Base-by-base conservation (phyloP, 1,139 yeast genomes). In the Yamadazyma aaseri region DNA sequence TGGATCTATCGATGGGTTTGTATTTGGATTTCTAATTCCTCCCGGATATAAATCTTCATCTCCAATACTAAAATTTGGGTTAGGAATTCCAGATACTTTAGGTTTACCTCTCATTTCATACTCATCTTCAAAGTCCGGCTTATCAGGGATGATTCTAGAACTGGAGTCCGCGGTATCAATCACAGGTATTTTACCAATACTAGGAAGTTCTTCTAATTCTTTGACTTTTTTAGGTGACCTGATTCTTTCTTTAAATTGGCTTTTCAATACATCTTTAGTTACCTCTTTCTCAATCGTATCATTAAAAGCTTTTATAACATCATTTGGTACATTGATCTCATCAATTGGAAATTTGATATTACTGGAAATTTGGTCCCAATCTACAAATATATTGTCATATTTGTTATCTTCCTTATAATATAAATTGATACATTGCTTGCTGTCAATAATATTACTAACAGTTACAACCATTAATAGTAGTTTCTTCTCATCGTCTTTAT, bases 61-160 rank as follows among this genome's bases (percentile, higher is more conserved):
- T 0, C 81, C 83, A 29, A 71, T 64, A 4, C 20, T 31, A 11
- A 14, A 29, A 8, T 33, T 31, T 8, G 31, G 26, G 2, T 67
- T 43, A 11, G 31, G 35, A 5, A 26, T 18, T 7, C 38, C 33
- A 6, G 23, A 26, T 56, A 46, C 12, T 30, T 26, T 14, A n/a
- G 29, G 16, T 25, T 24, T 13, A 44, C 24, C 5, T 31, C 42
- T 45, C 34, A 73, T 56, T 44, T 74, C 73, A 42, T 72, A 71
- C 46, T 77, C 82, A 49, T 76, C 81, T 27, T 77, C 82, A 50
- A 77, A 77, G 14, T 68, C 73, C 1, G 82, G 82, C 55, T 71
- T 71, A 42, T 69, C 76, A 21, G 45, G 41, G 12, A 41, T 31
- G 18, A 15, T 28, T n/a, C 24, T 28, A 13, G 26, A 27, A 5